These are phyloP conservation scores for Cutaneotrichosporon cyanovorans DNA, from an alignment of 1,284 basidiomycete species.

Conservation along the genomic window DNA sequence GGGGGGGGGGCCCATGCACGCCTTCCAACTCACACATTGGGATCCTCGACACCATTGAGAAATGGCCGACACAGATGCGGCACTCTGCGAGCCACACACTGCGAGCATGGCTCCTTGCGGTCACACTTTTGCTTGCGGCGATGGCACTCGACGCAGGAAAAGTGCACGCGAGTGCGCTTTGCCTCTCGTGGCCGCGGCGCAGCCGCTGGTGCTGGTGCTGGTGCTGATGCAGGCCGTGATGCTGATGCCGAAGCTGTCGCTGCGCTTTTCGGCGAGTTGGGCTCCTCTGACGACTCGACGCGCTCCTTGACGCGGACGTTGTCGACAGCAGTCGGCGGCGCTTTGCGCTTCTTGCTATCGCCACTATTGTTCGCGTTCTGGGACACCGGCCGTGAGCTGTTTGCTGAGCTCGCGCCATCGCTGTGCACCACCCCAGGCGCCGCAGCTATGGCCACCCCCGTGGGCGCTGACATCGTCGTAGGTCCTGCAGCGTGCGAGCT, in stretches of 20 bases:
- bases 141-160: constrained; percentile 46
- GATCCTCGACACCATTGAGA: constrained; percentile 47
- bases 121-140: constrained; percentile 46
- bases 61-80: constrained; percentile 47
- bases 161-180: constrained; percentile 45
- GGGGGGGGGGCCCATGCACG: background rate
- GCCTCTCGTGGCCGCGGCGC: constrained; percentile 18
- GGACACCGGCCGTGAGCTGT: too few species aligned
- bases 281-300: background rate
- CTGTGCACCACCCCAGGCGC: background rate
- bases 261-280: background rate
- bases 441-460: constrained; percentile 12
- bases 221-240: constrained; percentile 23
- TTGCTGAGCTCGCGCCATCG: background rate
- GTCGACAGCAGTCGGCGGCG: constrained; percentile 9
- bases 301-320: too few species aligned
- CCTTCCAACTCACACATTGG: constrained; percentile 34
- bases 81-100: constrained; percentile 45
- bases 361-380: constrained; percentile 33
- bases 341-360: constrained; percentile 40
- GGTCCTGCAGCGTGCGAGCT: too few species aligned
- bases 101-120: constrained; percentile 44
- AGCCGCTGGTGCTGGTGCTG: constrained; percentile 19
- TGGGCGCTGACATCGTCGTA: constrained; percentile 11
- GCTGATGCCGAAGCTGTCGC: constrained; percentile 22